Evolutionary conservation across 352 stramenopile species (phyloP).

Genomic region (Phytophthora pistaciae): DNA sequence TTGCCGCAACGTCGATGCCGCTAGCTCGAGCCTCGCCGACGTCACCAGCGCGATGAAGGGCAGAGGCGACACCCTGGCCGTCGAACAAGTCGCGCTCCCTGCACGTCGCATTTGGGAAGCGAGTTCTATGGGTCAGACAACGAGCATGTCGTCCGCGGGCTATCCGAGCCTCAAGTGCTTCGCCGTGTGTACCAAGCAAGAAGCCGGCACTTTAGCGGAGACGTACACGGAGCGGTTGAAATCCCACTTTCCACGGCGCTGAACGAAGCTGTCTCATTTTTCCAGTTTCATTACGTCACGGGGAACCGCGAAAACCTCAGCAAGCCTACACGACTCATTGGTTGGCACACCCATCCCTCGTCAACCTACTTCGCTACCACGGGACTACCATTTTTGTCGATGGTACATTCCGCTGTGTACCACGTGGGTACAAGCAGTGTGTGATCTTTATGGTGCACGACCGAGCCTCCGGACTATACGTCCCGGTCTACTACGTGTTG

Average conservation of each 20-base stretch:
- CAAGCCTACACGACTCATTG: conserved; percentile 12
- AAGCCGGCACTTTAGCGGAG: conserved; percentile 2
- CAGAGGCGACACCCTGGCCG: neutral
- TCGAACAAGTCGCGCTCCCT: conserved; percentile 5
- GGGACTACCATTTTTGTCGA: neutral
- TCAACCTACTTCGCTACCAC: neutral
- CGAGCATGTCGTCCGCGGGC: conserved; percentile 11
- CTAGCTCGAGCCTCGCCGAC: neutral
- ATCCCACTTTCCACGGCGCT: conserved; percentile 17
- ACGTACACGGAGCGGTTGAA: conserved; percentile 19
- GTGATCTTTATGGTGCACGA: neutral
- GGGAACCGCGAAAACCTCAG: neutral
- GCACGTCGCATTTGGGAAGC: conserved; percentile 8
- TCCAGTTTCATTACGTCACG: conserved; percentile 19
- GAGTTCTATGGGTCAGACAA: conserved; percentile 9
- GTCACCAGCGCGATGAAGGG: conserved; percentile 7
- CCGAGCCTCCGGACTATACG: conserved; percentile 6
- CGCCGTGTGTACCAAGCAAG: neutral
- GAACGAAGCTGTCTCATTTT: conserved; percentile 10
- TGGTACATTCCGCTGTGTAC: neutral
- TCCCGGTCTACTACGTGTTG: conserved; percentile 29
- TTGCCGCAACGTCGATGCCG: conserved; percentile 2
- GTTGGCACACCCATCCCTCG: no score
- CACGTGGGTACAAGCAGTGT: neutral
- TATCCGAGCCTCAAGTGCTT: neutral